Percentiles rank a stretch among this genome's conserved stretches.
Evolutionary conservation across 2,329 filamentous ascomycete genomes (phyloP).

Genomic region (Acrocalymma vagum): DNA sequence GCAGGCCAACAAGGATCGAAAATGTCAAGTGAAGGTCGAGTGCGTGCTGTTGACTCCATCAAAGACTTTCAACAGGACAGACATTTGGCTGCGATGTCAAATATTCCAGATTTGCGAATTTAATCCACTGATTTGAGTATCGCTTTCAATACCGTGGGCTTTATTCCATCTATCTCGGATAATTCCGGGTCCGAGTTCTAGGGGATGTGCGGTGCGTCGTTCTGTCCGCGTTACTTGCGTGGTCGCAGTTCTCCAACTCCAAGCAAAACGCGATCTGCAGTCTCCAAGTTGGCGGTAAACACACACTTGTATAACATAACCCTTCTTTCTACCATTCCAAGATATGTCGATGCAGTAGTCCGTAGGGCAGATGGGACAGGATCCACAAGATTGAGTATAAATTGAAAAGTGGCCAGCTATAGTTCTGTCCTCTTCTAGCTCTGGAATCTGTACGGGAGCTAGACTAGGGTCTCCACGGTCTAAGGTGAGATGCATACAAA

Average conservation of each 20-base stretch:
- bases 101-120: too few relatives aligned
- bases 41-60: too few relatives aligned
- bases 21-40: too few relatives aligned
- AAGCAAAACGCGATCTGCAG: constrained; percentile 25
- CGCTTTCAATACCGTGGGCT: constrained; percentile 13
- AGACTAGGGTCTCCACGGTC: not conserved
- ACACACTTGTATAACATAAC: constrained; percentile 16
- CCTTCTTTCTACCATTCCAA: constrained; percentile 20
- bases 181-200: constrained; percentile 17
- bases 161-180: constrained; percentile 26
- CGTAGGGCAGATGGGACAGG: constrained; percentile 24
- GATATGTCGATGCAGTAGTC: constrained; percentile 25
- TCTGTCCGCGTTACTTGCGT: constrained; percentile 1
- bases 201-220: constrained; percentile 8
- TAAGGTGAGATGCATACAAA: constrained; percentile 22
- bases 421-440: constrained; percentile 18
- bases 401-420: constrained; percentile 10
- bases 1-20: too few relatives aligned
- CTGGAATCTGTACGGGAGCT: constrained; percentile 17
- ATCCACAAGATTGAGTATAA: constrained; percentile 22
- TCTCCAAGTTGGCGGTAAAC: constrained; percentile 23
- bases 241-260: constrained; percentile 20
- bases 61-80: too few relatives aligned
- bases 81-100: too few relatives aligned
- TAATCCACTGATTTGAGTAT: too few relatives aligned